These are phyloP conservation scores for Lachnellula willkommii DNA, from an alignment of 2,329 filamentous ascomycete genomes.

Conservation along the genomic window DNA sequence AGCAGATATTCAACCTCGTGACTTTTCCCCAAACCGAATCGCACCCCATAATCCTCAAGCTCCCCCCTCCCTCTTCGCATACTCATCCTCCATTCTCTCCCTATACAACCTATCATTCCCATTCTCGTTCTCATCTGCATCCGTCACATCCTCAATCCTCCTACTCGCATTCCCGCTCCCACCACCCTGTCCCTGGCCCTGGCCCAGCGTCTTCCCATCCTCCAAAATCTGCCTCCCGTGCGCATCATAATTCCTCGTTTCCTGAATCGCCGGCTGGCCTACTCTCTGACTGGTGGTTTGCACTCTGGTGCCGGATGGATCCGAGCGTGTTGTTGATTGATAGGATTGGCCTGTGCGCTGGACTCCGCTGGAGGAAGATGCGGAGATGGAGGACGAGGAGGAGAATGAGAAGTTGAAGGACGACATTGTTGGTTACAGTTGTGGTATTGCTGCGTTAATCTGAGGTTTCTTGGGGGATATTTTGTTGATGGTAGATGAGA, in stretches of 20 bases:
- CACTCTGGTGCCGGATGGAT: slow-evolving; percentile 1
- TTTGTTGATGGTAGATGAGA: no score
- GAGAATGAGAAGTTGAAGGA: slow-evolving; percentile 1
- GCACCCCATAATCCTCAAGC: neutral
- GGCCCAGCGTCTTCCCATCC: neutral
- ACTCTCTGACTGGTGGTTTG: slow-evolving; percentile 5
- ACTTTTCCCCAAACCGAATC: neutral
- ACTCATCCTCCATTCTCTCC: slow-evolving; percentile 1
- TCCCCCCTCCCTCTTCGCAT: slow-evolving; percentile 1
- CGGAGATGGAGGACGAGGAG: slow-evolving; percentile 1
- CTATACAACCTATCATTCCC: neutral
- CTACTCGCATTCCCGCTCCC: neutral
- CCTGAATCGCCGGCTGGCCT: slow-evolving; percentile 1
- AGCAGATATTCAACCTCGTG: no score
- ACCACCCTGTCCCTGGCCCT: neutral
- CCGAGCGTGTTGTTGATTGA: neutral
- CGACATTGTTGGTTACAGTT: neutral
- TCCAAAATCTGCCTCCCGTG: slow-evolving; percentile 3
- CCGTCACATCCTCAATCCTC: slow-evolving; percentile 5
- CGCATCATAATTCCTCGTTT: slow-evolving; percentile 4
- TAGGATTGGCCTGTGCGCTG: slow-evolving; percentile 1
- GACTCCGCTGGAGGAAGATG: neutral
- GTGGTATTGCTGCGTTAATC: no score
- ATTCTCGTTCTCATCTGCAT: neutral
- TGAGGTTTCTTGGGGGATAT: no score